These are phyloP conservation scores for Capsicum rhomboideum DNA, from an alignment of 257 asterid genomes.

Conservation along the genomic window DNA sequence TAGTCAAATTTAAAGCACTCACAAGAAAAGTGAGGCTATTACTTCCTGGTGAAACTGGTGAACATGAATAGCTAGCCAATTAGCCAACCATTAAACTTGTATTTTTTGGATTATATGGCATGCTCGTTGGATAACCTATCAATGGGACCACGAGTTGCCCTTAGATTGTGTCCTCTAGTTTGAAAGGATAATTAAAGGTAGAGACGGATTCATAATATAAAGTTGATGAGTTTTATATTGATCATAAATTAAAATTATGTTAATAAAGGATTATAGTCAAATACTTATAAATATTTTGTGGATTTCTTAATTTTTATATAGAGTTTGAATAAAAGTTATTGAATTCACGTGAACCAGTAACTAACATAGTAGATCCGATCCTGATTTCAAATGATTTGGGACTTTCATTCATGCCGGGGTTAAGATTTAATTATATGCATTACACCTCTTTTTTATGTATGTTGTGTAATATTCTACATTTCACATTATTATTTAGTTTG, in stretches of 20 bases:
- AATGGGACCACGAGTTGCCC: background rate
- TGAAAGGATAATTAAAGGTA: background rate
- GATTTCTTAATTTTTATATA: background rate
- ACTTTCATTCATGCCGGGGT: background rate
- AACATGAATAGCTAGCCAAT: background rate
- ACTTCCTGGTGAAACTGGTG: background rate
- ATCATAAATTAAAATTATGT: background rate
- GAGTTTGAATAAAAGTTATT: rapidly evolving
- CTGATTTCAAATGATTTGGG: background rate
- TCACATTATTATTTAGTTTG: too few species aligned
- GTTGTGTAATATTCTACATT: background rate
- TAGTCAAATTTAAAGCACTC: background rate
- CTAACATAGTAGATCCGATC: too few species aligned
- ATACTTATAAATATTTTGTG: too few species aligned
- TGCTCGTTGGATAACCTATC: too few species aligned
- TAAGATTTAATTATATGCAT: background rate
- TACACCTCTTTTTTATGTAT: background rate
- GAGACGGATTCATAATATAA: background rate
- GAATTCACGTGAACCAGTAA: background rate
- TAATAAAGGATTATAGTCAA: background rate
- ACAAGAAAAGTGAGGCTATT: background rate
- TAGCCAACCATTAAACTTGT: background rate
- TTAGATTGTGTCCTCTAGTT: background rate
- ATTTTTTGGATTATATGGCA: background rate
- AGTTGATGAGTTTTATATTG: background rate